These are phyloP conservation scores for Fistulina hepatica DNA, from an alignment of 1,284 basidiomycete genomes.

Conservation along the genomic window DNA sequence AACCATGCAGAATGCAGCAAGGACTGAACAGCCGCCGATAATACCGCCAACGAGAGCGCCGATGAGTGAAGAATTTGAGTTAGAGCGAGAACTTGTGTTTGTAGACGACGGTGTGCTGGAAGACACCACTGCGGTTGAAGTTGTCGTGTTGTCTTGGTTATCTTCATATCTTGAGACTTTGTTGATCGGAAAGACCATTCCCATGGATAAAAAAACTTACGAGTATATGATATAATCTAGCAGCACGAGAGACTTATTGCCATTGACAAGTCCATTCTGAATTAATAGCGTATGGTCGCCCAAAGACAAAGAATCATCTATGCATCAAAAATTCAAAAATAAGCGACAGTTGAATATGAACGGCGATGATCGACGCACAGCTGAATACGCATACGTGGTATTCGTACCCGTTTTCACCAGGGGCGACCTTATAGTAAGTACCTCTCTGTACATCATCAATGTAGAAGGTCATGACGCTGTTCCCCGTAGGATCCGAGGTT, in stretches of 20 bases:
- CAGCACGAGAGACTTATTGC: conserved; percentile 19
- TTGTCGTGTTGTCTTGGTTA: no score
- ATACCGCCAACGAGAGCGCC: no score
- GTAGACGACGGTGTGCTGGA: no score
- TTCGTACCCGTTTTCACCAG: conserved; percentile 17
- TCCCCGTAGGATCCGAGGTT: conserved; percentile 12
- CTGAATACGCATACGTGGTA: conserved; percentile 25
- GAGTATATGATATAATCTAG: conserved; percentile 27
- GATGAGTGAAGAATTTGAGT: no score
- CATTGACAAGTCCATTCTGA: conserved; percentile 21
- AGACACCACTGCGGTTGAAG: no score
- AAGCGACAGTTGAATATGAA: no score
- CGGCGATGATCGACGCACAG: no score
- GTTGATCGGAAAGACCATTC: no score
- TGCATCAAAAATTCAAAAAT: neutral
- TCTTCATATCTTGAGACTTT: no score
- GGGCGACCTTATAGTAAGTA: conserved; percentile 17
- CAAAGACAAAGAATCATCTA: conserved; percentile 8
- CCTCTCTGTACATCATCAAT: conserved; percentile 25
- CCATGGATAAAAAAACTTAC: conserved; percentile 14
- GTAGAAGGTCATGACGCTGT: conserved; percentile 27
- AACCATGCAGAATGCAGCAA: no score
- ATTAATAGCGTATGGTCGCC: conserved; percentile 25
- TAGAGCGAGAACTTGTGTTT: no score
- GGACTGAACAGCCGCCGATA: no score